Conservation (phyloP, 2,329 filamentous ascomycete genomes). For the Arachnopeziza araneosa region DNA sequence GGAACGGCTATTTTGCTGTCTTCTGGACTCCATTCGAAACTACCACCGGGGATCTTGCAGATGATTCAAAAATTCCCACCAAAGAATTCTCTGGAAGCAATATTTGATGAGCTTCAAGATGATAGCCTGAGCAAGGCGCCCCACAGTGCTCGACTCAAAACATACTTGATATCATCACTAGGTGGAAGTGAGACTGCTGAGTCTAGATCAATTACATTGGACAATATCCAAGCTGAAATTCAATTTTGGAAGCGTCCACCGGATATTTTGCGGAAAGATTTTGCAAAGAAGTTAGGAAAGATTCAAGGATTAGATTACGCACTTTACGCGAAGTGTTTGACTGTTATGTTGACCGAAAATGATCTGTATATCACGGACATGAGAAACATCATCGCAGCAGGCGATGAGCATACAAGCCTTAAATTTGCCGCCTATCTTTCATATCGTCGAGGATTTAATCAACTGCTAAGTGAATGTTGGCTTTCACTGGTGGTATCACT, state of each 20-base stretch:
- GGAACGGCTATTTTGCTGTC: neutral
- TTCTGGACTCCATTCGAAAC: neutral
- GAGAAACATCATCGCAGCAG: neutral
- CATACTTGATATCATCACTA: neutral
- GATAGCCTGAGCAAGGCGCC: neutral
- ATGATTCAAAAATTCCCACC: neutral
- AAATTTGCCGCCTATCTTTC: conserved; percentile 1
- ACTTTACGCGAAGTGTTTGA: neutral
- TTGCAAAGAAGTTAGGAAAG: conserved; percentile 1
- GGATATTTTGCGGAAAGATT: neutral
- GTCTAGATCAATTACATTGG: neutral
- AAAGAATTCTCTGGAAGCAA: neutral
- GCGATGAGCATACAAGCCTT: neutral
- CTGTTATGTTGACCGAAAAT: neutral
- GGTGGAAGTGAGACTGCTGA: neutral
- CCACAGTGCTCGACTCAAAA: neutral
- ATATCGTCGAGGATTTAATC: neutral
- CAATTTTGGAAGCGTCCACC: conserved; percentile 1
- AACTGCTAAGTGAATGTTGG: conserved; percentile 1
- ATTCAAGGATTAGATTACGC: conserved; percentile 1
- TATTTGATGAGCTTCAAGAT: neutral
- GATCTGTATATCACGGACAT: neutral
- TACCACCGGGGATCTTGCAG: neutral
- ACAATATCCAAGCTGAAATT: conserved; percentile 1
- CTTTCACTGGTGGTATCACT: neutral